Evolutionary conservation across 2,329 filamentous ascomycete species (phyloP), one percentile per base, ranked within the genome.

Genomic region (Penicillium sp.): DNA sequence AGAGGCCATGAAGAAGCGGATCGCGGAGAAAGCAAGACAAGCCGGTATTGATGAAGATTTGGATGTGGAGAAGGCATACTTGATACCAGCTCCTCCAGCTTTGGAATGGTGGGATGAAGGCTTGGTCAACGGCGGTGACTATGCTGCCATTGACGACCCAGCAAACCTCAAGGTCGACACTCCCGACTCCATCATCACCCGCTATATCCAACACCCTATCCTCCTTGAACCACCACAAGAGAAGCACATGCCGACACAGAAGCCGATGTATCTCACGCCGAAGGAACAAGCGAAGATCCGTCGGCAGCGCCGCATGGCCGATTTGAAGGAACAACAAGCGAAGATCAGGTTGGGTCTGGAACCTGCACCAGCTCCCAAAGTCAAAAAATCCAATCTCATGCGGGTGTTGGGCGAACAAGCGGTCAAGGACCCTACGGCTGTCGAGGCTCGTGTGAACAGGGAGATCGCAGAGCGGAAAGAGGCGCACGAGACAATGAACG

Each of bases 51-150:
- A 98, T 69, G 94, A 98, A 73, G 94, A 94, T 66, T 78, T 91
- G 33, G 89, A 96, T 61, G 87, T 90, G 50, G 94, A 99, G 75
- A 96, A 94, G 75, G 90, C 92, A 35, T 98, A 94, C 73, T 78
- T 95, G 4, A 86, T 97, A 6, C 89, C 94, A 62, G 83, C 84
- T 35, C 95, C 95, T 10, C 95, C 95, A 4, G 89, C 89, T 7
- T 84, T 98, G 43, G 95, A 99, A 75, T 99, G 95, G 95, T 98
- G 94, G 91, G 95, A 99, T 69, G 93, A 98, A 78, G 91, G 88
- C 2, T 79, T 98, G 18, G 83, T 96, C 16, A 84, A 89, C 53
- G 91, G 89, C 43, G 84, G 85, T 43, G 88, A 84, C 56, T 97
- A 98, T 77, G 84, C 88, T 59, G 82, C 83, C 60, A 85, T 95